Percentiles rank a stretch among this genome's conserved stretches.
Conservation (phyloP, 1,284 basidiomycete species). For the Tilletia indica region DNA sequence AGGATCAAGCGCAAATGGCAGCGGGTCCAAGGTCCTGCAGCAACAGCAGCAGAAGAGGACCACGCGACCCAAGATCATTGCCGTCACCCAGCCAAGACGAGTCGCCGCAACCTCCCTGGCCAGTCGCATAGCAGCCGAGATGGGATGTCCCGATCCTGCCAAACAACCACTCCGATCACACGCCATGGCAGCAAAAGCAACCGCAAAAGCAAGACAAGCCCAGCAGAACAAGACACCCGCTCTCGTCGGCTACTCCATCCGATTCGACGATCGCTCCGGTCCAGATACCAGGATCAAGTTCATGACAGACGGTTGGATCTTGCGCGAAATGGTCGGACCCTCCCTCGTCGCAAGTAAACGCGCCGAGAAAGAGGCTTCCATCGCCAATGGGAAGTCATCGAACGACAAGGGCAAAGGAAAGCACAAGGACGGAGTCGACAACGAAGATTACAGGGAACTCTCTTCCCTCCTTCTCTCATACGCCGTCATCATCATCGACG, state of each 20-base stretch:
- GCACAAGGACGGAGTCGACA: conserved; percentile 8
- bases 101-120: conserved; percentile 93
- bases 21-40: not conserved
- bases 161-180: not conserved
- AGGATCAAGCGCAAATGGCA: conserved; percentile 69
- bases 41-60: not conserved
- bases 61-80: conserved; percentile 32
- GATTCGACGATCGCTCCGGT: conserved; percentile 81
- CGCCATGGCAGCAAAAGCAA: not conserved
- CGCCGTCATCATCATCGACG: conserved; percentile 87
- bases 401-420: conserved; percentile 11
- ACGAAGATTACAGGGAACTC: conserved; percentile 19
- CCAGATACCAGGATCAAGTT: conserved; percentile 80
- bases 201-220: not conserved
- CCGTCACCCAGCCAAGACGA: conserved; percentile 79
- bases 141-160: conserved; percentile 60
- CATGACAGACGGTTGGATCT: conserved; percentile 93
- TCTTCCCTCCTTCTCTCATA: conserved; percentile 70
- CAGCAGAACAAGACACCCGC: conserved; percentile 22
- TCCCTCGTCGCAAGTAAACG: not conserved
- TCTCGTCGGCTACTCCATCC: conserved; percentile 87
- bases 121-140: conserved; percentile 80
- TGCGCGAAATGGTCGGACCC: conserved; percentile 75
- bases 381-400: not conserved
- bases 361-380: conserved; percentile 16